Percentiles rank a stretch among this genome's conserved stretches.
Conservation (phyloP, 306 rosid species). For the barrel medic (Medicago truncatula) region DNA sequence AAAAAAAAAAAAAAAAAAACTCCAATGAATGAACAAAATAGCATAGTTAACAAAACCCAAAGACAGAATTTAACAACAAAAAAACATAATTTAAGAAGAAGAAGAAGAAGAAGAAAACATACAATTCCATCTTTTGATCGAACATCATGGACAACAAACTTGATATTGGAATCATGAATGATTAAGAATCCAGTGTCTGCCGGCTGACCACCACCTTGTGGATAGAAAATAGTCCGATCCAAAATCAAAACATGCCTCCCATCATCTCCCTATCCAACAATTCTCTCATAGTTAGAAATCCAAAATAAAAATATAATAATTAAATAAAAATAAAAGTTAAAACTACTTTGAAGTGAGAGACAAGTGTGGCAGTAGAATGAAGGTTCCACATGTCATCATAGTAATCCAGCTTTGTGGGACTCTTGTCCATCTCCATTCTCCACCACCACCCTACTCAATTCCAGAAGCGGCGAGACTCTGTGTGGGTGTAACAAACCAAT, state of each 20-base stretch:
- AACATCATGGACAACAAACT: constrained; percentile 66
- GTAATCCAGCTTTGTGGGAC: constrained; percentile 71
- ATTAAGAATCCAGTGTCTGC: constrained; percentile 64
- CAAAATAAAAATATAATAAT: neutral
- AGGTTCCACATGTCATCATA: constrained; percentile 67
- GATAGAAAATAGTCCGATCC: constrained; percentile 76
- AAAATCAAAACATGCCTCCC: constrained; percentile 62
- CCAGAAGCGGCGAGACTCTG: neutral
- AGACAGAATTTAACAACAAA: neutral
- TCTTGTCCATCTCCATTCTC: constrained; percentile 49
- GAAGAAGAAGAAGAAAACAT: constrained; percentile 14
- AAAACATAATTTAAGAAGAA: neutral
- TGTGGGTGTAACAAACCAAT: neutral
- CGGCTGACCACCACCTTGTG: constrained; percentile 94
- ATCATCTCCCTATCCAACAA: constrained; percentile 58
- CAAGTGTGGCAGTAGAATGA: constrained; percentile 57
- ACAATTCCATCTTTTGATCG: constrained; percentile 75
- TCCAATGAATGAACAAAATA: too few relatives aligned
- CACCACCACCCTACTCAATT: constrained; percentile 1
- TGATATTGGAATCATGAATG: constrained; percentile 45
- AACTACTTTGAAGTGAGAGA: constrained; percentile 56
- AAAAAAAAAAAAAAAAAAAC: neutral
- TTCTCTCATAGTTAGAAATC: constrained; percentile 26
- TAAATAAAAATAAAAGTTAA: neutral
- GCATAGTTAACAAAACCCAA: neutral